Conservation (phyloP, 1,284 basidiomycete species). For the Puccinia polysora region DNA sequence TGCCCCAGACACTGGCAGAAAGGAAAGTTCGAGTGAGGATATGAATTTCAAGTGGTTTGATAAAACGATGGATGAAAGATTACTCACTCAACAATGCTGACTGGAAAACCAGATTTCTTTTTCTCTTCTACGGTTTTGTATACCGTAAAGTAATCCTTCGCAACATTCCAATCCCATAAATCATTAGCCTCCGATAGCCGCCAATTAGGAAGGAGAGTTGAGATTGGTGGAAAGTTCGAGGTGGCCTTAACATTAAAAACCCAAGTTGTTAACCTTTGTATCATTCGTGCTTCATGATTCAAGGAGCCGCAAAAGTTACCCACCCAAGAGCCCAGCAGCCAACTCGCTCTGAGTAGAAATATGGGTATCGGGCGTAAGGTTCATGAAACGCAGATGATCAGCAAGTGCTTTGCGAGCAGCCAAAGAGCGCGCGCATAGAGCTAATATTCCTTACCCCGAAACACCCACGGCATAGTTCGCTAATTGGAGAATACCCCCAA, state of each 20-base stretch:
- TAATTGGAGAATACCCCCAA: slow-evolving; percentile 35
- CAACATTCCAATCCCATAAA: slow-evolving; percentile 40
- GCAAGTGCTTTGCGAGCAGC: too few species aligned
- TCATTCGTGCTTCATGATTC: too few species aligned
- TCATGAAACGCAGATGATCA: too few species aligned
- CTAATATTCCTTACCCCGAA: too few species aligned
- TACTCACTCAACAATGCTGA: slow-evolving; percentile 41
- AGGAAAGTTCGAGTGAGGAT: not conserved
- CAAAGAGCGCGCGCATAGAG: too few species aligned
- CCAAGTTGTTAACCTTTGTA: not conserved
- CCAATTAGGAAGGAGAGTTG: slow-evolving; percentile 20
- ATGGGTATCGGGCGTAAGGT: not conserved
- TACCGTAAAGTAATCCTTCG: slow-evolving; percentile 26
- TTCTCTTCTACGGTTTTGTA: slow-evolving; percentile 23
- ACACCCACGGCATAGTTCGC: slow-evolving; percentile 38
- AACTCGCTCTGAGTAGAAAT: slow-evolving; percentile 14
- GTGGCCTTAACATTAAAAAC: slow-evolving; percentile 8
- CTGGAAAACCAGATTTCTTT: slow-evolving; percentile 31
- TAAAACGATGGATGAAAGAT: not conserved
- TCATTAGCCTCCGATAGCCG: slow-evolving; percentile 26
- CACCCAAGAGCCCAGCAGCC: slow-evolving; percentile 38
- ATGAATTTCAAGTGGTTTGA: not conserved
- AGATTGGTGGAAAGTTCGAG: slow-evolving; percentile 33
- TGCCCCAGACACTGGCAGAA: slow-evolving; percentile 31
- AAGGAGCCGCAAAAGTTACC: not conserved